These are phyloP conservation scores for Helicostylum pulchrum DNA, from an alignment of 192 early-diverging fungal species.

Conservation along the genomic window DNA sequence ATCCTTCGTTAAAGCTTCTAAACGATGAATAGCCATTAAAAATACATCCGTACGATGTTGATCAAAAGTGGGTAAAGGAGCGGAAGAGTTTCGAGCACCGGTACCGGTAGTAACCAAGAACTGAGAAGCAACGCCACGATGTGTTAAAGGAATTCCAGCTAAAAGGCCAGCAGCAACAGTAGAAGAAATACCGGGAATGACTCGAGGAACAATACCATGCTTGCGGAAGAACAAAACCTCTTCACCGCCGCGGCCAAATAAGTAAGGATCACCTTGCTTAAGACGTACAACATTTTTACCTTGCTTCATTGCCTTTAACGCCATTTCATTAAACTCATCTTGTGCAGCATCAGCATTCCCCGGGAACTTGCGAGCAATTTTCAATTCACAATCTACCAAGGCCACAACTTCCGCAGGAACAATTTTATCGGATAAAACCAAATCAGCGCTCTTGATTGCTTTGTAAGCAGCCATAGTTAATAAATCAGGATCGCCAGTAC, in stretches of 20 bases:
- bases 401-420: slow-evolving; percentile 62
- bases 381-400: slow-evolving; percentile 47
- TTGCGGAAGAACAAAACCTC: slow-evolving; percentile 75
- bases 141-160: slow-evolving; percentile 74
- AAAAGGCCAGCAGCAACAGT: slow-evolving; percentile 63
- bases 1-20: slow-evolving; percentile 56
- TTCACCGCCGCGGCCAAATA: slow-evolving; percentile 93
- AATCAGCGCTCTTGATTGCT: slow-evolving; percentile 69
- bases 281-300: slow-evolving; percentile 80
- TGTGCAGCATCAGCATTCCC: slow-evolving; percentile 78
- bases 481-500: slow-evolving; percentile 80
- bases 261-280: slow-evolving; percentile 91
- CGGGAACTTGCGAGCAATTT: slow-evolving; percentile 67
- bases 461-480: slow-evolving; percentile 72
- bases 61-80: slow-evolving; percentile 56
- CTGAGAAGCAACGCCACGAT: slow-evolving; percentile 74
- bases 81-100: slow-evolving; percentile 58
- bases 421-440: slow-evolving; percentile 82
- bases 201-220: slow-evolving; percentile 58
- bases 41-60: slow-evolving; percentile 68
- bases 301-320: slow-evolving; percentile 55
- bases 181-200: slow-evolving; percentile 69
- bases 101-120: slow-evolving; percentile 73
- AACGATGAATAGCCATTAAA: slow-evolving; percentile 74
- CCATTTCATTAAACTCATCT: slow-evolving; percentile 69